Evolutionary conservation across 2,329 filamentous ascomycete genomes (phyloP).

Genomic region (Alternaria triticina): DNA sequence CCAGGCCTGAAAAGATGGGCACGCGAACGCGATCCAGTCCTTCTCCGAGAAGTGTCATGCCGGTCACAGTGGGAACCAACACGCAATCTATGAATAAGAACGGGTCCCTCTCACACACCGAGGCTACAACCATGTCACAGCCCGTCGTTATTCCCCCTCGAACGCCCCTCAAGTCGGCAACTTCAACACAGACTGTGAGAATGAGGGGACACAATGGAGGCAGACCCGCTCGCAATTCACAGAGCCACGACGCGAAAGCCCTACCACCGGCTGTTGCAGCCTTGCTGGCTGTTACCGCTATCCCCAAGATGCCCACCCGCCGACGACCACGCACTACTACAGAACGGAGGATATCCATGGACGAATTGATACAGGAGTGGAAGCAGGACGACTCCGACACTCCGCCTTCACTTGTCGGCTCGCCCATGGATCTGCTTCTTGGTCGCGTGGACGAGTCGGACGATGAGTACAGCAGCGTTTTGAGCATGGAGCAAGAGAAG

Average conservation of each 20-base stretch:
- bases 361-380: slow-evolving; percentile 63
- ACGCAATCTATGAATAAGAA: slow-evolving; percentile 13
- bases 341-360: slow-evolving; percentile 59
- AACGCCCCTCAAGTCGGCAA: slow-evolving; percentile 35
- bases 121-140: slow-evolving; percentile 40
- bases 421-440: slow-evolving; percentile 62
- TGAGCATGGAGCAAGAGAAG: slow-evolving; percentile 55
- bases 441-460: slow-evolving; percentile 59
- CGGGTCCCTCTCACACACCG: slow-evolving; percentile 8
- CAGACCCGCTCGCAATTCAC: slow-evolving; percentile 32
- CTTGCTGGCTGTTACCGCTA: slow-evolving; percentile 65
- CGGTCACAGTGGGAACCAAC: slow-evolving; percentile 12
- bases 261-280: slow-evolving; percentile 64
- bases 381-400: slow-evolving; percentile 54
- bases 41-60: slow-evolving; percentile 19
- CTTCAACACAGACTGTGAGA: slow-evolving; percentile 41
- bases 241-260: slow-evolving; percentile 51
- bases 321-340: slow-evolving; percentile 50
- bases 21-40: slow-evolving; percentile 29
- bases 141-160: slow-evolving; percentile 53
- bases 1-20: slow-evolving; percentile 41
- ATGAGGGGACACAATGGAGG: slow-evolving; percentile 39
- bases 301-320: slow-evolving; percentile 58
- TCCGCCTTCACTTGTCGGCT: slow-evolving; percentile 50
- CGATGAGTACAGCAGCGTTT: slow-evolving; percentile 48